A percentile compares a stretch with the other conserved stretches of the same genome.
Evolutionary conservation across 257 asterid genomes (phyloP).

Genomic region (Schizonepeta tenuifolia): DNA sequence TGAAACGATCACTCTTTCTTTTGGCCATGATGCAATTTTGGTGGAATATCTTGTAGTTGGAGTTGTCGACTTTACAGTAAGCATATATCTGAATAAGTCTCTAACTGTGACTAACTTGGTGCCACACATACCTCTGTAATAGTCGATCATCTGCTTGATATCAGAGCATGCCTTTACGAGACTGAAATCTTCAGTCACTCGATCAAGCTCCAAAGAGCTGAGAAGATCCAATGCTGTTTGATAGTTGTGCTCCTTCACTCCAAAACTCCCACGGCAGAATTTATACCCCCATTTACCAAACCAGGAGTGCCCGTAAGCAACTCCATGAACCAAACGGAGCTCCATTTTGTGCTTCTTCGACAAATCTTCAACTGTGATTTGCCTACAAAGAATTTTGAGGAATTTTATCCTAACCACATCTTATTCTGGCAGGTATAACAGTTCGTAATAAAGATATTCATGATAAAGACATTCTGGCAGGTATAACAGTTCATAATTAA

Average conservation of each 20-base stretch:
- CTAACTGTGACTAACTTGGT: constrained; percentile 54
- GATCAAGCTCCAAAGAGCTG: constrained; percentile 72
- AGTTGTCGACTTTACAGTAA: constrained; percentile 48
- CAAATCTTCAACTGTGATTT: constrained; percentile 79
- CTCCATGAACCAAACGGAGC: constrained; percentile 76
- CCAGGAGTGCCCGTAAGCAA: constrained; percentile 92
- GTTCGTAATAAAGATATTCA: no score
- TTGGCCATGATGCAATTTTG: constrained; percentile 20
- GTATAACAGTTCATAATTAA: no score
- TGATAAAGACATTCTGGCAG: no score
- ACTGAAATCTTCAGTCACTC: constrained; percentile 50
- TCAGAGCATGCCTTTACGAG: constrained; percentile 38
- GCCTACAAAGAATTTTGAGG: constrained; percentile 43
- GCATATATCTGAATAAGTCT: constrained; percentile 77
- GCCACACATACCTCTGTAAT: constrained; percentile 64
- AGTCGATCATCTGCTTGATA: constrained; percentile 52
- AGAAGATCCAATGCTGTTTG: constrained; percentile 61
- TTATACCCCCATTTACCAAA: constrained; percentile 90
- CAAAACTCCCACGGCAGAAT: constrained; percentile 86
- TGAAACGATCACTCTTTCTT: not conserved
- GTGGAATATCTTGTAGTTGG: constrained; percentile 34
- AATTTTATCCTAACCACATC: not conserved
- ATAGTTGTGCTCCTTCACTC: constrained; percentile 74
- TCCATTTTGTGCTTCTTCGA: constrained; percentile 80
- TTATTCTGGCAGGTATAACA: not conserved